Evolutionary conservation across 208 protist species (phyloP).

Genomic region (Novymonas esmeraldas): DNA sequence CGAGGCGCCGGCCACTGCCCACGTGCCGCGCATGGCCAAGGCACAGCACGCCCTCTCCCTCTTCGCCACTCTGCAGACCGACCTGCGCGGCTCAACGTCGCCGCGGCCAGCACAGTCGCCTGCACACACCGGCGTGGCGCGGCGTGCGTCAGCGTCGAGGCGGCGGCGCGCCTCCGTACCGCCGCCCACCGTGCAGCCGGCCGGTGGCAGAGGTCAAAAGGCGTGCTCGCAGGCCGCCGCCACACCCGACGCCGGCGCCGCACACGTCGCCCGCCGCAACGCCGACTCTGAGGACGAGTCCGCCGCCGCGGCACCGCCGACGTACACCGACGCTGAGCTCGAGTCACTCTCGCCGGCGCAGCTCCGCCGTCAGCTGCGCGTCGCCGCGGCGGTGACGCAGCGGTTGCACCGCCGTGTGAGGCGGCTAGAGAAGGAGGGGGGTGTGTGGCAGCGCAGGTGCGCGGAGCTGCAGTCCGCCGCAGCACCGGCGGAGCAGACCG

Average conservation of each 20-base stretch:
- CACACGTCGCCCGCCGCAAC: neutral
- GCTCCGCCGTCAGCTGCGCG: conserved; percentile 26
- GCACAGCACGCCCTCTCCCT: conserved; percentile 27
- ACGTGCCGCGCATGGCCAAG: conserved; percentile 24
- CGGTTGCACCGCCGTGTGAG: conserved; percentile 21
- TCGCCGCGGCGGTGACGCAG: conserved; percentile 20
- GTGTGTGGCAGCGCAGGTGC: conserved; percentile 7
- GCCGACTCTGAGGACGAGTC: neutral
- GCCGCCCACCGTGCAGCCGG: neutral
- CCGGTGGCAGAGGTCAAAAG: neutral
- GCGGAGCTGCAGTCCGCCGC: neutral
- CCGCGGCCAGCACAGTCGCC: neutral
- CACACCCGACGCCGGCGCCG: neutral
- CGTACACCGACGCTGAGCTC: conserved; percentile 25
- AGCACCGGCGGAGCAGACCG: neutral
- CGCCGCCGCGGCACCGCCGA: neutral
- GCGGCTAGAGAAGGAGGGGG: conserved; percentile 15
- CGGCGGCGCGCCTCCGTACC: neutral
- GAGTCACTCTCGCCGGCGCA: conserved; percentile 11
- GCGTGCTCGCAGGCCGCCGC: neutral
- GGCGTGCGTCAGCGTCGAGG: neutral
- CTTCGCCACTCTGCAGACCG: conserved; percentile 18
- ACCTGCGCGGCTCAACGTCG: conserved; percentile 5
- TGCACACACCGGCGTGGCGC: neutral
- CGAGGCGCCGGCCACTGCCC: conserved; percentile 5